Conservation (phyloP, 352 stramenopile species). For the Pythium biforme region DNA sequence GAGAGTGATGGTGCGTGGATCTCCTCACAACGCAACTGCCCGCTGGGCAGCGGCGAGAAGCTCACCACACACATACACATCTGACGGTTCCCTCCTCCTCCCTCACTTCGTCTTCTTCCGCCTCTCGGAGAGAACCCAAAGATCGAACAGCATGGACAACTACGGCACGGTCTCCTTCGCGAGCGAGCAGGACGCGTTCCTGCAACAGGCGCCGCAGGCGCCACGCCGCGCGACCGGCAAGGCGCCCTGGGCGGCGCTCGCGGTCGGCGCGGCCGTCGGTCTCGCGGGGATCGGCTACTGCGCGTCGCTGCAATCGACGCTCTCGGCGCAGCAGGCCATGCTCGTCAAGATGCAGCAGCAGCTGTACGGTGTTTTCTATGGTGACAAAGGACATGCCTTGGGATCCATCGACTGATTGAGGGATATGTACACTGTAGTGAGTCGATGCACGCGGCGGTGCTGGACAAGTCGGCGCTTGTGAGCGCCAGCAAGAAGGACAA, state of each 20-base stretch:
- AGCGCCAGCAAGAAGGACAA: constrained; percentile 25
- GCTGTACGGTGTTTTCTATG: constrained; percentile 29
- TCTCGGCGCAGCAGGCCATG: constrained; percentile 9
- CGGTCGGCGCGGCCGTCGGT: constrained; percentile 34
- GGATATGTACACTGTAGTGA: constrained; percentile 26
- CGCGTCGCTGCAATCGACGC: constrained; percentile 41
- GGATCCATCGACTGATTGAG: background rate
- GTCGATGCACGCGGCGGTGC: constrained; percentile 42
- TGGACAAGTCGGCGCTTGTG: constrained; percentile 26
- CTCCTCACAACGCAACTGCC: background rate
- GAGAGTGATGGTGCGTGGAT: constrained; percentile 4
- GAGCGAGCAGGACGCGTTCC: constrained; percentile 19
- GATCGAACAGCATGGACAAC: constrained; percentile 7
- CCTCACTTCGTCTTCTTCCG: constrained; percentile 5
- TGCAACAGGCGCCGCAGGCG: constrained; percentile 2
- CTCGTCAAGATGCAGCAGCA: constrained; percentile 51
- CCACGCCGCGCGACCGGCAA: background rate
- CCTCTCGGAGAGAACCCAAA: background rate
- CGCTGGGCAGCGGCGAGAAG: background rate
- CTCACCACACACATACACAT: background rate
- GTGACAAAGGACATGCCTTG: too few relatives aligned
- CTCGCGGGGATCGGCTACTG: constrained; percentile 37
- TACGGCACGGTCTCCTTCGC: constrained; percentile 12
- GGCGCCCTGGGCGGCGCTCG: constrained; percentile 33
- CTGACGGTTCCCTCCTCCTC: background rate